Evolutionary conservation across 495 filamentous ascomycete genomes (phyloP).

Genomic region (Podospora pseudoanserina): DNA sequence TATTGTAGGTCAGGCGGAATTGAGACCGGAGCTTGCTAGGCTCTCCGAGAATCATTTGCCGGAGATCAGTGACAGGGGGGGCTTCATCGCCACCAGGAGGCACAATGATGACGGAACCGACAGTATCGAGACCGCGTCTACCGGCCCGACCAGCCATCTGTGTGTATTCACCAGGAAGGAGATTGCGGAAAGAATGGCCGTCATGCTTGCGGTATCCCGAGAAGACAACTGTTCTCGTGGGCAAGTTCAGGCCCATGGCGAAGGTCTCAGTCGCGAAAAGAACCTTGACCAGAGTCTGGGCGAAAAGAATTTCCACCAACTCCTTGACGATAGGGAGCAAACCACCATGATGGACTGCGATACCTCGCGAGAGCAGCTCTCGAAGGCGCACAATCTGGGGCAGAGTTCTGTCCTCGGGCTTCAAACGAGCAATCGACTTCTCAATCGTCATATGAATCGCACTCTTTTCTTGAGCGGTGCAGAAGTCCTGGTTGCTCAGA

Average conservation of each 20-base stretch:
- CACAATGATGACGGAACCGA: conserved; percentile 91
- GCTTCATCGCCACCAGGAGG: conserved; percentile 75
- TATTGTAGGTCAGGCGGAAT: conserved; percentile 97
- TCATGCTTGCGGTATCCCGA: conserved; percentile 97
- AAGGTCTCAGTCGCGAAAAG: conserved; percentile 98
- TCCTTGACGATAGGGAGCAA: conserved; percentile 96
- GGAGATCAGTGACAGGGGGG: conserved; percentile 73
- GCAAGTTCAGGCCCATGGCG: conserved; percentile 95
- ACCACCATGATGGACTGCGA: conserved; percentile 96
- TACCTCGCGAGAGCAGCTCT: conserved; percentile 80
- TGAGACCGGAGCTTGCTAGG: conserved; percentile 94
- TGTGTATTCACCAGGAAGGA: conserved; percentile 93
- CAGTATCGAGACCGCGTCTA: conserved; percentile 83
- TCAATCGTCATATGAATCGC: conserved; percentile 96
- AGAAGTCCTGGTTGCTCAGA: conserved; percentile 89
- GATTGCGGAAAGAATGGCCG: conserved; percentile 82
- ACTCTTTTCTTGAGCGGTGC: conserved; percentile 89
- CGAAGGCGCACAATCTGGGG: conserved; percentile 87
- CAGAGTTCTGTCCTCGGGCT: conserved; percentile 80
- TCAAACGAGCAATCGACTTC: conserved; percentile 87
- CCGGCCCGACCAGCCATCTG: conserved; percentile 98
- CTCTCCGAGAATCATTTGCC: conserved; percentile 93
- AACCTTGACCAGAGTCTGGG: conserved; percentile 89
- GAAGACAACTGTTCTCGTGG: conserved; percentile 94
- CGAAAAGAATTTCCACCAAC: conserved; percentile 94